Conservation (phyloP, 2,329 filamentous ascomycete species). For the Waltergamsia citrina region DNA sequence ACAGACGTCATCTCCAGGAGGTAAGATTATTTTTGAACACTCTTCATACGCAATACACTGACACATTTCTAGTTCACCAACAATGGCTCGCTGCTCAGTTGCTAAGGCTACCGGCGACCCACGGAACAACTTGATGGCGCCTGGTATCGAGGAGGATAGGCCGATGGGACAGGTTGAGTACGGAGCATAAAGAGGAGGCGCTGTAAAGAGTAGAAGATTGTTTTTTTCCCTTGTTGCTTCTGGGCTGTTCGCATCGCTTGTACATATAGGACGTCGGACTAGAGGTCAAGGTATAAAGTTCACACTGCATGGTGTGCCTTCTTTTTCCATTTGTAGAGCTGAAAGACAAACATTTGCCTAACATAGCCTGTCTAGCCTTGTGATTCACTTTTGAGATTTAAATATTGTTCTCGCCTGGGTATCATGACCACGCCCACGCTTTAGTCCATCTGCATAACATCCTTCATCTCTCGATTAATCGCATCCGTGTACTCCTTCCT, state of each 20-base stretch:
- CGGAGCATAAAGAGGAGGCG: constrained; percentile 31
- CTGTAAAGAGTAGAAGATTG: constrained; percentile 13
- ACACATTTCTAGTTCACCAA: constrained; percentile 64
- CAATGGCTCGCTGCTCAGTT: constrained; percentile 95
- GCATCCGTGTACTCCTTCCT: background rate
- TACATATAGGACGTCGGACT: constrained; percentile 27
- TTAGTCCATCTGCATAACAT: constrained; percentile 1
- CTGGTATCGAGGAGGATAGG: constrained; percentile 55
- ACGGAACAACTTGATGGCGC: constrained; percentile 70
- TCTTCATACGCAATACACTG: constrained; percentile 11
- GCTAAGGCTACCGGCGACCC: constrained; percentile 78
- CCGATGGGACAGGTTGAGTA: constrained; percentile 53
- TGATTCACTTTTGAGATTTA: background rate
- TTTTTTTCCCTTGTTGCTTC: constrained; percentile 1
- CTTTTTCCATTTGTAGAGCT: background rate
- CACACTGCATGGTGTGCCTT: constrained; percentile 2
- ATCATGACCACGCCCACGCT: too few species aligned
- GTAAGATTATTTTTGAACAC: constrained; percentile 38
- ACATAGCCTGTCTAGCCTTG: too few species aligned
- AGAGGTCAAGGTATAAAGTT: constrained; percentile 8
- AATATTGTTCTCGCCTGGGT: background rate
- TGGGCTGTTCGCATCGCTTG: constrained; percentile 19
- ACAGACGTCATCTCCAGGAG: constrained; percentile 95
- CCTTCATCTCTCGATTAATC: background rate
- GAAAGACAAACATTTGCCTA: too few species aligned